Base-by-base conservation (phyloP, 345 rosid species). In the Salix caprea region DNA sequence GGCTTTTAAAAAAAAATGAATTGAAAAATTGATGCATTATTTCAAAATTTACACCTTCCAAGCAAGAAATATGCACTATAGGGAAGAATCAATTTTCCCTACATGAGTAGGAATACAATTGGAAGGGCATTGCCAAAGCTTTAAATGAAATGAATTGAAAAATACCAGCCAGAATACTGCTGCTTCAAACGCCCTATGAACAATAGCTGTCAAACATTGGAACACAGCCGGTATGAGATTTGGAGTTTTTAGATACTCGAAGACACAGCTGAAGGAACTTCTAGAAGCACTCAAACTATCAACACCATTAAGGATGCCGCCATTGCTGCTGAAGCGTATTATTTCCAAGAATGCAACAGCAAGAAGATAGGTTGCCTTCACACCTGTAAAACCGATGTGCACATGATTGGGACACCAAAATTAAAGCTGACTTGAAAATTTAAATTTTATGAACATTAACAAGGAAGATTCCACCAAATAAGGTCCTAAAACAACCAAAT, bases 311-410 rank as follows among this genome's bases (percentile, higher is more conserved):
- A 96, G 97, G 79, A 94, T 89, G 80, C 99, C 99, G 67, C 99
- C 99, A 67, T 96, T 96, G 83, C 97, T 96, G 82, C 92, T 91
- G 85, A 96, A 96, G 50, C 99, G 97, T 72, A 91, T 91, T 66
- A 92, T 92, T 86, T 96, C 99, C 80, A 96, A 79, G 84, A 94
- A 94, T 48, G 99, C 94, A 40, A 96, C 99, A 32, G 99, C 98
- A 80, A 96, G 99, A 88, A 96, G 95, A 89, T 94, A 96, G 70
- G 97, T 96, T 34, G 99, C 98, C 87, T 96, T 96, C 77, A 96
- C 98, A 69, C 98, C 99, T 96, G 84, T 75, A 52, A 24, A 54
- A 67, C 19, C 76, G 84, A 78, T 78, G 75, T 2, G 37, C 56
- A 61, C 39, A 28, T 26, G 30, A 28, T 11, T 58, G 19, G 7